Evolutionary conservation across 2,329 filamentous ascomycete species (phyloP), one percentile per base, ranked within the genome.

Genomic region (Fusarium chaquense): DNA sequence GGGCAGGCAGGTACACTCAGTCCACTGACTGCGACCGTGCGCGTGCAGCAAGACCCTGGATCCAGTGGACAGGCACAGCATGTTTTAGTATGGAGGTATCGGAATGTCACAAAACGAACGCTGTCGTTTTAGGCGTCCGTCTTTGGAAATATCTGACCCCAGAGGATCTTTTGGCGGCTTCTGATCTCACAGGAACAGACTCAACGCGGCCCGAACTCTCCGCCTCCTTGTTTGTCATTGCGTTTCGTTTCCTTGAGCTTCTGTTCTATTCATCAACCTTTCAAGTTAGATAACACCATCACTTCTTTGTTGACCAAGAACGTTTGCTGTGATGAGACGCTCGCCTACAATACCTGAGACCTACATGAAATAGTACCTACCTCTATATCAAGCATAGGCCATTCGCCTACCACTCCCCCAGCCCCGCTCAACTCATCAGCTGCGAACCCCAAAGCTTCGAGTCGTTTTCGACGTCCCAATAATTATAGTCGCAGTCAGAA

Each of bases 381-480:
- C 32, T 35, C 32, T 35, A 35, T 30, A 67, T 53, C 50, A 54
- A 59, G 49, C 33, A 41, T 28, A 52, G 49, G 49, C 20, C 26
- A 40, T 52, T 52, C 35, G 56, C 46, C 63, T 60, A 56, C 57
- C 50, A 63, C 56, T 56, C 61, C 43, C 41, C 41, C 28, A 60
- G 69, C 71, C 71, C 71, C 71, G 69, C 71, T 58, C 47, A 63
- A 50, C 54, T 61, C 40, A 30, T 63, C 52, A 65, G 43, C 58
- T 60, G 62, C 54, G 47, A 52, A 51, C 51, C 52, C 52, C 55
- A 68, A 45, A 64, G 60, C 62, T 47, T 59, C 47, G 60, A 73
- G 70, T 68, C 56, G 71, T 66, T 66, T 38, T 70, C 71, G 64
- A 73, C 72, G 72, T 73, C 62, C 73, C 60, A 64, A 65, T 33